These are phyloP conservation scores for Lathyrus sativus DNA, from an alignment of 306 rosid genomes.

Conservation along the genomic window DNA sequence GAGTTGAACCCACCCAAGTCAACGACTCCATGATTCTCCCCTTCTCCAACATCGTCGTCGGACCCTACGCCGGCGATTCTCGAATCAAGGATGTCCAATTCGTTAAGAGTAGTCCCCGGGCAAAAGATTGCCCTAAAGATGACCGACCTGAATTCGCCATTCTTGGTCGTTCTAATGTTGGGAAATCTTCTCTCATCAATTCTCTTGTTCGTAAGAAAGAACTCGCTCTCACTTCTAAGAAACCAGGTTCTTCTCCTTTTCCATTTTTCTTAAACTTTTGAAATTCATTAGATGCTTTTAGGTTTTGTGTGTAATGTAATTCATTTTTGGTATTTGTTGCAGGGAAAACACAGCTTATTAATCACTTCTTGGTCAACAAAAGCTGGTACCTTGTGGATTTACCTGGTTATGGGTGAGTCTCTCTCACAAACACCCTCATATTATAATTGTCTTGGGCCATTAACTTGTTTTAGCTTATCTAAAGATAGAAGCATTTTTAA, in stretches of 20 bases:
- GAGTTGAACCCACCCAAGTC: conserved; percentile 60
- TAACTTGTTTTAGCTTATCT: too few relatives aligned
- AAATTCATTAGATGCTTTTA: neutral
- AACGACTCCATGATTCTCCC: conserved; percentile 70
- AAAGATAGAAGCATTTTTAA: too few relatives aligned
- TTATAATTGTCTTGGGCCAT: neutral
- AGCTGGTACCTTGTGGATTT: conserved; percentile 93
- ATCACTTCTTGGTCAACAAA: conserved; percentile 92
- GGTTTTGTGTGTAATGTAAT: conserved; percentile 3
- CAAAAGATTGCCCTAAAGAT: conserved; percentile 79
- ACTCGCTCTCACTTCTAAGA: conserved; percentile 90
- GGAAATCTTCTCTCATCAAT: conserved; percentile 91
- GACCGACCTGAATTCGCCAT: conserved; percentile 80
- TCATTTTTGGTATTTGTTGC: conserved; percentile 32
- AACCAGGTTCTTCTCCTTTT: conserved; percentile 60
- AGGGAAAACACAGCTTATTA: conserved; percentile 96
- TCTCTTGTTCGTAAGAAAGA: conserved; percentile 85
- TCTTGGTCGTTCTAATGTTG: conserved; percentile 91
- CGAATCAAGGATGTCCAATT: conserved; percentile 76
- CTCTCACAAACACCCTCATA: neutral
- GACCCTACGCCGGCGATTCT: conserved; percentile 89
- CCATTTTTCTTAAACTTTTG: neutral
- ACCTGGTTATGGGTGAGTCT: conserved; percentile 85
- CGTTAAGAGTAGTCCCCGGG: conserved; percentile 75
- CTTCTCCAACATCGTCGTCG: conserved; percentile 75